A percentile compares a stretch with the other conserved stretches of the same genome.
These are phyloP conservation scores for Casaregolazyma suthepensis DNA, from an alignment of 1,139 yeast species.

Conservation along the genomic window DNA sequence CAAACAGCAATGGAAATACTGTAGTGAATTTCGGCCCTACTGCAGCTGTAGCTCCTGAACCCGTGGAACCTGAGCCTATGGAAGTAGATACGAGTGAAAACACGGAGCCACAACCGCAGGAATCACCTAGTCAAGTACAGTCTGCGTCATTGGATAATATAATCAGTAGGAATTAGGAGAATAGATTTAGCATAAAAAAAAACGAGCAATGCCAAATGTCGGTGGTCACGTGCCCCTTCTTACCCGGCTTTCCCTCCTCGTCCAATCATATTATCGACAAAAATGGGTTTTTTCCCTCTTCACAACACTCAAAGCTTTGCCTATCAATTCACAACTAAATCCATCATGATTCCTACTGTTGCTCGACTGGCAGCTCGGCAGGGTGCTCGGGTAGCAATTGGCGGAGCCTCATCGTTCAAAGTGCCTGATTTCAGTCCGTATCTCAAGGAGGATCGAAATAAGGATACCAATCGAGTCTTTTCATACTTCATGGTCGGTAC, in stretches of 20 bases:
- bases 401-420: constrained; percentile 68
- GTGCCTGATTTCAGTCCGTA: constrained; percentile 88
- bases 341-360: constrained; percentile 9
- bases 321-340: background rate
- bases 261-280: constrained; percentile 5
- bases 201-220: background rate
- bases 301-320: background rate
- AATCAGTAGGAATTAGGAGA: background rate
- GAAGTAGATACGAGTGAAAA: background rate
- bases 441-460: constrained; percentile 63
- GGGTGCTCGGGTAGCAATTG: constrained; percentile 17
- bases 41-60: background rate
- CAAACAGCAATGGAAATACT: constrained; percentile 1
- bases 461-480: constrained; percentile 74
- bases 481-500: constrained; percentile 98
- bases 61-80: background rate
- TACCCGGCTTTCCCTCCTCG: constrained; percentile 1
- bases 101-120: background rate
- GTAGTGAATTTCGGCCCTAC: constrained; percentile 5
- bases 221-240: constrained; percentile 1
- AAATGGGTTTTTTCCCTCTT: background rate
- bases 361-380: constrained; percentile 10
- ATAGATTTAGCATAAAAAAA: background rate
- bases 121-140: background rate
- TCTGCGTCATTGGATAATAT: background rate